phyloP scores from a whole-genome alignment of 192 early-diverging fungal species.

The Entomortierella parvispora region DNA sequence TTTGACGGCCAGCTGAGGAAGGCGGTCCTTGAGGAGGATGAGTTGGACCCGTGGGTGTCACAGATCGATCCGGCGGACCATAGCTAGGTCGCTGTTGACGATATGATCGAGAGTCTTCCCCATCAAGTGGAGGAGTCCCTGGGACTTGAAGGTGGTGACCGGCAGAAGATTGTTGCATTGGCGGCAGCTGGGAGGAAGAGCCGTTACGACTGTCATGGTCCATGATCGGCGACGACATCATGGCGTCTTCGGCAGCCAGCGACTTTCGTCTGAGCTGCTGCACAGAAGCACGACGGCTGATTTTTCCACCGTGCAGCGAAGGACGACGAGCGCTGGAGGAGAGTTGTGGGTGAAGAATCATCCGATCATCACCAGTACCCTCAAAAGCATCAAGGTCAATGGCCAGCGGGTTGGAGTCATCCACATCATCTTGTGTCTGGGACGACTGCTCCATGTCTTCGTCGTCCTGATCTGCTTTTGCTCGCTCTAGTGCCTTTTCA shows the following conservation, averaged over 20 bases:
- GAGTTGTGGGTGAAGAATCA: slow-evolving; percentile 2
- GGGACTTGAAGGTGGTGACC: slow-evolving; percentile 24
- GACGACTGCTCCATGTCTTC: too few relatives aligned
- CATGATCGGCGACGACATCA: slow-evolving; percentile 3
- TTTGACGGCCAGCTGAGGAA: background rate
- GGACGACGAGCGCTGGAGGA: slow-evolving; percentile 12
- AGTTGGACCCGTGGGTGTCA: slow-evolving; percentile 6
- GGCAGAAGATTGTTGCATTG: slow-evolving; percentile 2
- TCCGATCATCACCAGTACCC: too few relatives aligned
- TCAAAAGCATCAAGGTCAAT: too few relatives aligned
- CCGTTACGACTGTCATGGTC: slow-evolving; percentile 5
- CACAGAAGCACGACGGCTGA: slow-evolving; percentile 11
- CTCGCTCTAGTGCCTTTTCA: background rate
- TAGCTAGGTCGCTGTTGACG: slow-evolving; percentile 1
- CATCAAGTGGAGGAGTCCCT: slow-evolving; percentile 17
- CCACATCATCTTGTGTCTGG: too few relatives aligned
- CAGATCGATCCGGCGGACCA: background rate
- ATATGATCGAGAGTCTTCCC: slow-evolving; percentile 9
- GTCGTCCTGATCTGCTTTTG: too few relatives aligned
- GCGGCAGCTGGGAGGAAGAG: background rate
- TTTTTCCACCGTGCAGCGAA: background rate
- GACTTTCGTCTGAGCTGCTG: slow-evolving; percentile 1
- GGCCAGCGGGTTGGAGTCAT: too few relatives aligned
- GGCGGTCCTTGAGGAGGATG: background rate
- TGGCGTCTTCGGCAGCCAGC: slow-evolving; percentile 3